Evolutionary conservation across 768 basidiomycete genomes (phyloP).

Genomic region (Hericium coralloides): DNA sequence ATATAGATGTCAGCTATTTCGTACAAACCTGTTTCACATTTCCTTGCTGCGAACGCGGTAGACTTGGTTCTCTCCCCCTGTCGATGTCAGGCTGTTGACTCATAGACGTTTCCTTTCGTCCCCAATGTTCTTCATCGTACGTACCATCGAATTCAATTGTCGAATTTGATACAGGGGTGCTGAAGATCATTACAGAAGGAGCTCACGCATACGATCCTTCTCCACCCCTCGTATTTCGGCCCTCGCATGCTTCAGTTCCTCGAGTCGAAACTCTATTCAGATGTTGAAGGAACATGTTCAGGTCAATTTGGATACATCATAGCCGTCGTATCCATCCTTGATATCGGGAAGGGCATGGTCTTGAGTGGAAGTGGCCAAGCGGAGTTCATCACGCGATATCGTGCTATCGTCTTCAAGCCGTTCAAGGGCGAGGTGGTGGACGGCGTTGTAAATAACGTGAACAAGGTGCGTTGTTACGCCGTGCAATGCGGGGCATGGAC

Average conservation of each 20-base stretch:
- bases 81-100: too few species aligned
- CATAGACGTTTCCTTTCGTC: too few species aligned
- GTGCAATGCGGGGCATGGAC: background rate
- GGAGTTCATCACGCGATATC: constrained; percentile 89
- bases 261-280: constrained; percentile 86
- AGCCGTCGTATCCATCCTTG: constrained; percentile 81
- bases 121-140: constrained; percentile 66
- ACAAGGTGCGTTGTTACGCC: constrained; percentile 54
- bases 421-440: constrained; percentile 99
- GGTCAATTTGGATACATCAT: constrained; percentile 95
- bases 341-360: constrained; percentile 90
- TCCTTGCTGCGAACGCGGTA: too few species aligned
- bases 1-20: too few species aligned
- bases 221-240: constrained; percentile 98
- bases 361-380: constrained; percentile 89
- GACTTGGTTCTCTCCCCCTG: too few species aligned
- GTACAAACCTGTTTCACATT: too few species aligned
- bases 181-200: constrained; percentile 60
- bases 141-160: too few species aligned
- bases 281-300: constrained; percentile 96
- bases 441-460: constrained; percentile 91
- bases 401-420: constrained; percentile 97
- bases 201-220: constrained; percentile 89
- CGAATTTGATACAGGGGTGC: too few species aligned
- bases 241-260: constrained; percentile 92